Percentiles rank a stretch among this genome's conserved stretches.
Conservation (phyloP, 2,329 filamentous ascomycete species). For the Arthrobotrys conoides region DNA sequence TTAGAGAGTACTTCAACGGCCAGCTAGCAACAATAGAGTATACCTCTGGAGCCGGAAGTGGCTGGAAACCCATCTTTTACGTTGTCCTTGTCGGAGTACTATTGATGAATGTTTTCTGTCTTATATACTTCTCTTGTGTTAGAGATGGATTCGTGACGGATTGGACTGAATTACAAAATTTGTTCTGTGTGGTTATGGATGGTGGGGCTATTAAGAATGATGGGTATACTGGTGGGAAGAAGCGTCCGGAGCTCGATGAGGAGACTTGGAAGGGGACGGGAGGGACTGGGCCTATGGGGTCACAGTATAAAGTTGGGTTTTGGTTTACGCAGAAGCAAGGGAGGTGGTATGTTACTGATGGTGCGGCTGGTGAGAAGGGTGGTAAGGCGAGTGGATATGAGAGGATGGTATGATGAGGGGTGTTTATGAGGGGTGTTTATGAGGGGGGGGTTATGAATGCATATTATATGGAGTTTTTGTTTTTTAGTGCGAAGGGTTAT, state of each 20-base stretch:
- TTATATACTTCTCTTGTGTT: slow-evolving; percentile 75
- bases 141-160: slow-evolving; percentile 78
- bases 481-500: background rate
- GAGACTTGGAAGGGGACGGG: slow-evolving; percentile 52
- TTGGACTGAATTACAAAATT: slow-evolving; percentile 82
- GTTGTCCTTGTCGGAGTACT: slow-evolving; percentile 77
- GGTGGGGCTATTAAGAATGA: slow-evolving; percentile 35
- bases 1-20: slow-evolving; percentile 75
- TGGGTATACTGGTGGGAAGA: background rate
- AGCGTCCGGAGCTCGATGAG: background rate
- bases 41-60: slow-evolving; percentile 75
- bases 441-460: too few relatives aligned
- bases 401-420: slow-evolving; percentile 24
- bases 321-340: slow-evolving; percentile 54
- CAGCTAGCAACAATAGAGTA: slow-evolving; percentile 77
- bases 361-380: slow-evolving; percentile 6
- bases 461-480: slow-evolving; percentile 15
- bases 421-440: too few relatives aligned
- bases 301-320: slow-evolving; percentile 58
- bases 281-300: slow-evolving; percentile 46
- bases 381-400: slow-evolving; percentile 30
- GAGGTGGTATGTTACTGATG: slow-evolving; percentile 57
- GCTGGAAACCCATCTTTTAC: slow-evolving; percentile 78
- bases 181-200: slow-evolving; percentile 70
- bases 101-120: slow-evolving; percentile 76